A percentile compares a stretch with the other conserved stretches of the same genome.
These are phyloP conservation scores for Raphanus hybrid DNA, from an alignment of 441 rosid species.

Conservation along the genomic window DNA sequence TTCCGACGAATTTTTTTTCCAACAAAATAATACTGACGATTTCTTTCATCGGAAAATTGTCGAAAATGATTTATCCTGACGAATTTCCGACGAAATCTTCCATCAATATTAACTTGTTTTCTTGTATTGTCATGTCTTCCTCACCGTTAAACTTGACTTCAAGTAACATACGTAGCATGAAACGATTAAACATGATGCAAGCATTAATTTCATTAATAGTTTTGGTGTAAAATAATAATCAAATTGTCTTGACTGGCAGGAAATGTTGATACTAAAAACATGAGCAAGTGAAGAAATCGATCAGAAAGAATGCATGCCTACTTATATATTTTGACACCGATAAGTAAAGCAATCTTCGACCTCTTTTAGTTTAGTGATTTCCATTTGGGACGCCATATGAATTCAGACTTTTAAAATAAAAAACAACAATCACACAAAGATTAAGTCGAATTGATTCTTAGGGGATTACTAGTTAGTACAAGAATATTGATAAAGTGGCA, in stretches of 20 bases:
- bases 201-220: neutral
- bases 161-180: neutral
- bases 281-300: neutral
- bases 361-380: neutral
- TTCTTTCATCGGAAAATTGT: too few relatives aligned
- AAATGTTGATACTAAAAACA: neutral
- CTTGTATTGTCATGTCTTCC: neutral
- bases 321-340: neutral
- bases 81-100: too few relatives aligned
- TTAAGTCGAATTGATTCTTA: neutral
- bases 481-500: neutral
- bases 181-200: neutral
- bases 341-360: neutral
- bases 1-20: too few relatives aligned
- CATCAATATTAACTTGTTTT: too few relatives aligned
- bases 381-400: neutral
- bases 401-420: too few relatives aligned
- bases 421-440: neutral
- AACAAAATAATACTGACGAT: too few relatives aligned
- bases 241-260: neutral
- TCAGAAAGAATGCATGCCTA: neutral
- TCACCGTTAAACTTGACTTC: neutral
- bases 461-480: neutral
- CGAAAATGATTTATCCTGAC: too few relatives aligned
- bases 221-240: neutral